Evolutionary conservation across 2,329 filamentous ascomycete genomes (phyloP).

Genomic region (Blastomyces parvus): DNA sequence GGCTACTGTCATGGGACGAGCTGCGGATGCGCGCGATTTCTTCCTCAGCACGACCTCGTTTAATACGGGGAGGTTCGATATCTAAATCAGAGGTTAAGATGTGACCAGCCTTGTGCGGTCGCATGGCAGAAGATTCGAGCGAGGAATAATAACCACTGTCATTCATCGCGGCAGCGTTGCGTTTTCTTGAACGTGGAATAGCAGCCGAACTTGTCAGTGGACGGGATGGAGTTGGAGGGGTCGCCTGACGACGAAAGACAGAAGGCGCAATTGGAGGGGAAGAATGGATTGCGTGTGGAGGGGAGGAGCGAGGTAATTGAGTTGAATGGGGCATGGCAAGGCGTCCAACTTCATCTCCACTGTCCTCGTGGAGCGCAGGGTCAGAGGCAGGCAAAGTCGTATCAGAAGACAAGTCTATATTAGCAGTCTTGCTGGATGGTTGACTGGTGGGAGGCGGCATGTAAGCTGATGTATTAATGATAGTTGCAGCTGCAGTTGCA

Average conservation of each 20-base stretch:
- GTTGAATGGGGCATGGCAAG: constrained; percentile 18
- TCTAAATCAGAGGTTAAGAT: constrained; percentile 65
- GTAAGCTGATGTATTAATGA: constrained; percentile 13
- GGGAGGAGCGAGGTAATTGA: constrained; percentile 36
- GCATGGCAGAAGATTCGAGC: constrained; percentile 77
- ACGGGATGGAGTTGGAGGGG: constrained; percentile 60
- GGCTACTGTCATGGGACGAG: constrained; percentile 80
- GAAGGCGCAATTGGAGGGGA: constrained; percentile 70
- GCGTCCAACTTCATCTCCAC: constrained; percentile 36
- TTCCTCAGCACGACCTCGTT: constrained; percentile 85
- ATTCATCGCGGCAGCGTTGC: constrained; percentile 69
- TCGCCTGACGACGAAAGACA: constrained; percentile 53
- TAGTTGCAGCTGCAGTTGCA: constrained; percentile 10
- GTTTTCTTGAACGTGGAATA: constrained; percentile 56
- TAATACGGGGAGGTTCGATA: constrained; percentile 67
- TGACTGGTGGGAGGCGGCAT: constrained; percentile 11
- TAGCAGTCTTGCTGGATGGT: constrained; percentile 13
- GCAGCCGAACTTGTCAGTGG: constrained; percentile 55
- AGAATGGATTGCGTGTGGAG: constrained; percentile 60
- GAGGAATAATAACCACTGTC: constrained; percentile 98
- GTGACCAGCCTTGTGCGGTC: constrained; percentile 55
- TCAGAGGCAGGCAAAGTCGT: constrained; percentile 68
- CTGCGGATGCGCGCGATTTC: constrained; percentile 89
- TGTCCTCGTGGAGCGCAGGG: constrained; percentile 48
- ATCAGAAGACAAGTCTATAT: constrained; percentile 60